Base-by-base conservation (phyloP, 805 yeast genomes). In the Teunomyces funiuensis region DNA sequence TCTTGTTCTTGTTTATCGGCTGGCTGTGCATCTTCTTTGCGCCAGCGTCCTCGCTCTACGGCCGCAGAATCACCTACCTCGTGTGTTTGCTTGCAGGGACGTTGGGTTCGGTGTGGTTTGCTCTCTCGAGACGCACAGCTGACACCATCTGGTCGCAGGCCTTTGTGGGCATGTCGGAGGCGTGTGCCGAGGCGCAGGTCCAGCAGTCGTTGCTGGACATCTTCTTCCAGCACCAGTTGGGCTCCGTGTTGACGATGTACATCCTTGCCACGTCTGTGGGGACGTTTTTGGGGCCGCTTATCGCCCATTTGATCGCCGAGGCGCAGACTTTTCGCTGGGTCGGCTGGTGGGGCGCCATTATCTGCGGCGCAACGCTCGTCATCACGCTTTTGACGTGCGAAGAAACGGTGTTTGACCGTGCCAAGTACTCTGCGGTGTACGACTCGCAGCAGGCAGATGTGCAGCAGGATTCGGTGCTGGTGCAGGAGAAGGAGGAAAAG, bases 281-380 rank as follows among this genome's bases (percentile, higher is more conserved):
- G 7, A 74, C 79, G 31, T 80, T 65, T 50, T 58, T 78, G 42
- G 84, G 83, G 3, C 84, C 85, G 4, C 63, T 80, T 50, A 67
- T 79, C 36, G 81, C 83, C 9, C 83, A 83, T 9, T 75, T 76
- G 49, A 75, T 80, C 42, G 69, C 71, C 22, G 69, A 73, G 37
- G 71, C 68, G 20, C 60, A 68, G 19, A 75, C 77, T 5, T 80
- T 80, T 72, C 56, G 70, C 46, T 77, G 80, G 81, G 77, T 73
- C 7, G 73, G 78, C 45, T 65, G 77, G 62, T 63, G 74, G 39
- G 74, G 76, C 14, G 68, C 55, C 9, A 54, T 64, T 37, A 72
- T 80, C 36, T 71, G 73, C 37, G 67, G 65, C 17, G 77, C 73
- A 51, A 40, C 71, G 60, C 52, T 70, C 55, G 31, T 64, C 58